Conservation (phyloP, 2,329 filamentous ascomycete genomes). For the Shiraia sp. region DNA sequence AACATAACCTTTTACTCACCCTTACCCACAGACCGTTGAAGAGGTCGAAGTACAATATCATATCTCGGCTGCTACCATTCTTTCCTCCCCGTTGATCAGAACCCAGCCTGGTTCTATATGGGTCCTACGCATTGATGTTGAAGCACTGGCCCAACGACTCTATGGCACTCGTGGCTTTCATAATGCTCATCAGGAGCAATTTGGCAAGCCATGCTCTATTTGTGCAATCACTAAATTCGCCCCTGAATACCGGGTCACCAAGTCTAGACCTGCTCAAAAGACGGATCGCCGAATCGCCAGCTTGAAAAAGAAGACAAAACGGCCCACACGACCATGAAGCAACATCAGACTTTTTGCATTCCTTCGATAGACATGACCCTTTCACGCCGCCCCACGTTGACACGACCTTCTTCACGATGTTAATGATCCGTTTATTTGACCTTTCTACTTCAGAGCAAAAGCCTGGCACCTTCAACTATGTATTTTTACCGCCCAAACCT, state of each 20-base stretch:
- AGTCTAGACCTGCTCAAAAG: slow-evolving; percentile 1
- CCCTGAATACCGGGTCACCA: background rate
- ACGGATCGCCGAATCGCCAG: background rate
- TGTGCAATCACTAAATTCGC: slow-evolving; percentile 24
- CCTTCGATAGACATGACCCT: no score
- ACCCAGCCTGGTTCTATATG: slow-evolving; percentile 18
- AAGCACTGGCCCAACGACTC: slow-evolving; percentile 31
- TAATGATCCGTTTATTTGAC: no score
- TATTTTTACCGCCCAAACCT: no score
- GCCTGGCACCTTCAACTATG: no score
- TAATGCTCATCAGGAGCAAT: slow-evolving; percentile 21
- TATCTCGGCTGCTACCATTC: slow-evolving; percentile 19
- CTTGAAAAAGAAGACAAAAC: slow-evolving; percentile 2
- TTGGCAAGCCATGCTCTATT: slow-evolving; percentile 27
- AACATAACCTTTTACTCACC: slow-evolving; percentile 2
- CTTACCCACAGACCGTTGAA: slow-evolving; percentile 20
- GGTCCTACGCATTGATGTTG: slow-evolving; percentile 33
- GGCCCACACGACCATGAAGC: background rate
- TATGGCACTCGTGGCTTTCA: slow-evolving; percentile 38
- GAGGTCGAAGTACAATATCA: slow-evolving; percentile 37
- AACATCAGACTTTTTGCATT: no score
- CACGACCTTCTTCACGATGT: no score
- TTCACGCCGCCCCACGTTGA: no score
- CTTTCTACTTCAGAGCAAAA: no score
- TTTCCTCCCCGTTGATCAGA: slow-evolving; percentile 19